Percentiles rank a stretch among this genome's conserved stretches.
phyloP scores from a whole-genome alignment of 495 filamentous ascomycete species.

The Neurospora sp. region DNA sequence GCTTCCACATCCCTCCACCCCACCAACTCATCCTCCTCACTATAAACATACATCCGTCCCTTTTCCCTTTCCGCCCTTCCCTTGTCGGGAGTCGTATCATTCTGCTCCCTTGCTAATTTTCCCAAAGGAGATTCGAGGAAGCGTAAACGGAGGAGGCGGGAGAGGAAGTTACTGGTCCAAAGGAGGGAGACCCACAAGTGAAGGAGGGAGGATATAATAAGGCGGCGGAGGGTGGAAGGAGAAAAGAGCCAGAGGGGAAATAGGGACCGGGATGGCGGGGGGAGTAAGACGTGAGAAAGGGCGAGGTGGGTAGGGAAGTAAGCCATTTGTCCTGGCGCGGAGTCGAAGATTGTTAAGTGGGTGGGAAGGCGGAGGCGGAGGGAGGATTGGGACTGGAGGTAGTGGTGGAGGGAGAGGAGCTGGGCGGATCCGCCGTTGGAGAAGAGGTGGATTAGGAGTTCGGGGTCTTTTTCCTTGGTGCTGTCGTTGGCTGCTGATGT shows the following conservation, averaged over 20 bases:
- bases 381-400: constrained; percentile 9
- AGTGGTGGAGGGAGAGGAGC: constrained; percentile 15
- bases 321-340: constrained; percentile 25
- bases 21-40: constrained; percentile 29
- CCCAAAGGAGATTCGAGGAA: constrained; percentile 18
- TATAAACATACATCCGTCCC: constrained; percentile 33
- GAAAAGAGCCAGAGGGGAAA: background rate
- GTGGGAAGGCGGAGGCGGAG: constrained; percentile 10
- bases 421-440: constrained; percentile 35
- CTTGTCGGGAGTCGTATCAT: constrained; percentile 5
- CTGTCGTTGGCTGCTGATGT: background rate
- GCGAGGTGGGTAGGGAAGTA: constrained; percentile 19
- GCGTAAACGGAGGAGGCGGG: rapidly evolving
- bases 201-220: constrained; percentile 16
- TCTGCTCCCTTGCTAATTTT: constrained; percentile 16
- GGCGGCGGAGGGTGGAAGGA: background rate
- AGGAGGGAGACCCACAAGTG: constrained; percentile 6
- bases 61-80: constrained; percentile 20
- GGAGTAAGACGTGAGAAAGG: constrained; percentile 5
- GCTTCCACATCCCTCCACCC: constrained; percentile 28
- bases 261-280: background rate
- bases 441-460: constrained; percentile 33
- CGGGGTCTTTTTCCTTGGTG: constrained; percentile 5
- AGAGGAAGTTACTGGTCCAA: constrained; percentile 11
- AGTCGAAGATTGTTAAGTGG: constrained; percentile 31